Conservation (phyloP, 78 protist species). For the Dictyostelium intermedium region DNA sequence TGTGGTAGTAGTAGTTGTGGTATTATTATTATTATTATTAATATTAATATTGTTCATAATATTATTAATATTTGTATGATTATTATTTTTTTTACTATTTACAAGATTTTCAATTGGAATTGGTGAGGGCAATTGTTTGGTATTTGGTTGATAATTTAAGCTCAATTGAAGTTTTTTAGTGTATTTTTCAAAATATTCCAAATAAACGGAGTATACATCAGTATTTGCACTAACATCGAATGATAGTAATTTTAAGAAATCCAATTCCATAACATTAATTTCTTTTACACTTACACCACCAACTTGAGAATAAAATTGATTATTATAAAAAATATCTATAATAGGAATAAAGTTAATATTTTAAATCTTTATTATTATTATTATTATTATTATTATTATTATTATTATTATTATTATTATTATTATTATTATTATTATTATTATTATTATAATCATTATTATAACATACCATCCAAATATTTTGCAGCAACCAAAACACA, state of each 20-base stretch:
- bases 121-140: neutral
- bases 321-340: conserved; percentile 69
- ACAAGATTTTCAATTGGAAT: neutral
- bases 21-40: neutral
- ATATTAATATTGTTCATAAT: neutral
- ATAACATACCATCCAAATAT: conserved; percentile 60
- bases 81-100: neutral
- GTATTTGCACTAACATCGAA: conserved; percentile 23
- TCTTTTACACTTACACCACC: conserved; percentile 63
- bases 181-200: conserved; percentile 10
- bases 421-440: neutral
- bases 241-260: conserved; percentile 34
- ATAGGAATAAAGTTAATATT: neutral
- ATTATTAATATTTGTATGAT: neutral
- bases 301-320: conserved; percentile 65
- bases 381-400: no score
- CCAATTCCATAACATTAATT: conserved; percentile 63
- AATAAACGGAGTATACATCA: neutral
- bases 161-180: conserved; percentile 5
- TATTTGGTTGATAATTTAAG: neutral
- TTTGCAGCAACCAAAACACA: conserved; percentile 58
- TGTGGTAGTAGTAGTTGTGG: neutral
- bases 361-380: no score
- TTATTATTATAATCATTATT: neutral
- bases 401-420: no score